phyloP scores from a whole-genome alignment of 805 yeast genomes.

The Ogataea zsoltii region DNA sequence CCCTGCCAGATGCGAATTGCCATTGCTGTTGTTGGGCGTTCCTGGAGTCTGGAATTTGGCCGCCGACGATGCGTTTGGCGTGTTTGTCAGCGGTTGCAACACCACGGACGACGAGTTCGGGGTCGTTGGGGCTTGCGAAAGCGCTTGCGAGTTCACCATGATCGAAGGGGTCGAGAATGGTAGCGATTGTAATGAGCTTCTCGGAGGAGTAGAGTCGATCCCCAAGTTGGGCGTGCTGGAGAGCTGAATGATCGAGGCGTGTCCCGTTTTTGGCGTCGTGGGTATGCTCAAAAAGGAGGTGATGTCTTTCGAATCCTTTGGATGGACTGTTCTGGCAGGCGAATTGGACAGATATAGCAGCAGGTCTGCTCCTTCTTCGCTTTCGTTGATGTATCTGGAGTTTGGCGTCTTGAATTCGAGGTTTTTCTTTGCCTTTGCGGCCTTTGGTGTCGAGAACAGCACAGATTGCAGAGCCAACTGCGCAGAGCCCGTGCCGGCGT shows the following conservation, averaged over 20 bases:
- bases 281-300: constrained; percentile 24
- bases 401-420: constrained; percentile 34
- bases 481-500: constrained; percentile 16
- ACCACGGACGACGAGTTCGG: constrained; percentile 13
- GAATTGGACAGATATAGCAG: constrained; percentile 82
- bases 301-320: constrained; percentile 31
- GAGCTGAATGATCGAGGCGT: constrained; percentile 18
- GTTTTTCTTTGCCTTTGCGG: constrained; percentile 13
- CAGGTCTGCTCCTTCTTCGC: constrained; percentile 75
- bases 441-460: constrained; percentile 35
- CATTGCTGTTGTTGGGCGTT: constrained; percentile 16
- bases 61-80: neutral
- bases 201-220: constrained; percentile 31
- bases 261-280: constrained; percentile 30
- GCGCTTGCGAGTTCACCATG: constrained; percentile 8
- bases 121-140: constrained; percentile 19
- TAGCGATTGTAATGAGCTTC: constrained; percentile 18
- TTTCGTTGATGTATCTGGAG: constrained; percentile 28
- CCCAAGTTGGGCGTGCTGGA: constrained; percentile 23
- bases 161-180: constrained; percentile 28
- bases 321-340: constrained; percentile 45
- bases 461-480: constrained; percentile 26
- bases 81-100: constrained; percentile 8
- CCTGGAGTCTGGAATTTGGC: constrained; percentile 16
- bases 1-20: constrained; percentile 8